These are phyloP conservation scores for Dichomitus squalens DNA, from an alignment of 1,284 basidiomycete species.

Conservation along the genomic window DNA sequence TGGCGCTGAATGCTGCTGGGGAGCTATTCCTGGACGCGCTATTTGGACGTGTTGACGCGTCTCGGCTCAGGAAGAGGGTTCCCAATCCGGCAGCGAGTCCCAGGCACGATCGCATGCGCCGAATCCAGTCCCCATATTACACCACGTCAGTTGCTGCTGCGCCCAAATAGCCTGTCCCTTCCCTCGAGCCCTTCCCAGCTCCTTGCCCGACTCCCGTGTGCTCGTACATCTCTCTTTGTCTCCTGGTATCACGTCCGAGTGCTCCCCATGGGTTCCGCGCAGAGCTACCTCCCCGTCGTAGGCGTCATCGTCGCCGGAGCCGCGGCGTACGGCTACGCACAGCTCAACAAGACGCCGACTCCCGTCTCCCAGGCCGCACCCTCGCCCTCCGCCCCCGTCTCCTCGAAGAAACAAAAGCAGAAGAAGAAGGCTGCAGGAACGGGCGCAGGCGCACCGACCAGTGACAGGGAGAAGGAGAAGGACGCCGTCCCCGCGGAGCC, in stretches of 20 bases:
- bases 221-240: neutral
- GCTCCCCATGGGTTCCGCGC: conserved; percentile 49
- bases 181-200: neutral
- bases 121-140: conserved; percentile 4
- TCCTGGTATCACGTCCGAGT: neutral
- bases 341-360: conserved; percentile 21
- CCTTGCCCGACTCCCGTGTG: conserved; percentile 6
- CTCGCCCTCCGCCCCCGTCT: conserved; percentile 11
- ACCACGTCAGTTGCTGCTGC: conserved; percentile 21
- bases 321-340: conserved; percentile 43
- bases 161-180: neutral
- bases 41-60: conserved; percentile 29
- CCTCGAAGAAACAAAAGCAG: conserved; percentile 42
- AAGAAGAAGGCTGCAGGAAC: conserved; percentile 37
- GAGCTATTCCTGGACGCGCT: conserved; percentile 24
- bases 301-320: conserved; percentile 43
- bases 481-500: conserved; percentile 27
- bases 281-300: conserved; percentile 48
- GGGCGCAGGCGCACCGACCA: neutral
- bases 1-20: neutral
- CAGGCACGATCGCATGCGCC: conserved; percentile 15
- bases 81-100: conserved; percentile 10
- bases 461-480: conserved; percentile 1
- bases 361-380: conserved; percentile 14
- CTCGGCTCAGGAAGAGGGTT: conserved; percentile 10